A percentile compares a stretch with the other conserved stretches of the same genome.
Evolutionary conservation across 768 basidiomycete genomes (phyloP).

Genomic region (Thelephora ganbajun): DNA sequence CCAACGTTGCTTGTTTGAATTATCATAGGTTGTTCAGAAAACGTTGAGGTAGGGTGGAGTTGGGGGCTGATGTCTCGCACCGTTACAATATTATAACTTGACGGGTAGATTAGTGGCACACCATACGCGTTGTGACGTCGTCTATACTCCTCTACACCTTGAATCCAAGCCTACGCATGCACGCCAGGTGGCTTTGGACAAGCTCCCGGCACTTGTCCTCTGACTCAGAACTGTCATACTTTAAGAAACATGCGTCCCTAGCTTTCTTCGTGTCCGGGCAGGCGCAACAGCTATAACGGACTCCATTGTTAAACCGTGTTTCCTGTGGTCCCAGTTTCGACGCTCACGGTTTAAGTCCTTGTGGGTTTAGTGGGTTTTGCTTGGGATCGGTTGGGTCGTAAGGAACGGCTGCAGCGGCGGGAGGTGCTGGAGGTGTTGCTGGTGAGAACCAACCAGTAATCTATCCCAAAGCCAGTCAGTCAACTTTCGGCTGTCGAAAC

Average conservation of each 20-base stretch:
- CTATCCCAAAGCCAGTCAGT: background rate
- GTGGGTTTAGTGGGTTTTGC: conserved; percentile 80
- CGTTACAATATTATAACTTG: too few species aligned
- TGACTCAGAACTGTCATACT: conserved; percentile 47
- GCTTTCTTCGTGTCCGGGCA: conserved; percentile 86
- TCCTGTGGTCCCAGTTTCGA: background rate
- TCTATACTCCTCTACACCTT: conserved; percentile 33
- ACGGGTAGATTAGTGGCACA: too few species aligned
- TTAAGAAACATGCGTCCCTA: conserved; percentile 92
- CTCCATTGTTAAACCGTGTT: background rate
- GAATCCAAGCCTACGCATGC: conserved; percentile 89
- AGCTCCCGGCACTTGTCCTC: conserved; percentile 71
- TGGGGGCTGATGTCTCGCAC: too few species aligned
- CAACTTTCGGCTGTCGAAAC: background rate
- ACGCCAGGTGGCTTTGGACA: conserved; percentile 69
- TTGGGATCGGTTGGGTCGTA: conserved; percentile 67
- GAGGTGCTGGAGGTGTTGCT: conserved; percentile 8
- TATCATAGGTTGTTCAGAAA: too few species aligned
- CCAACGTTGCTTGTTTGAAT: too few species aligned
- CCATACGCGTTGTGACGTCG: too few species aligned
- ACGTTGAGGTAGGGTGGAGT: too few species aligned
- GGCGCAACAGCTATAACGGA: conserved; percentile 71
- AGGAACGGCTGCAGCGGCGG: conserved; percentile 11
- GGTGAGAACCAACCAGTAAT: background rate
- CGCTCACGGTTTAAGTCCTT: conserved; percentile 90